Percentiles rank a stretch among this genome's conserved stretches.
Evolutionary conservation across 257 asterid genomes (phyloP).

Genomic region (Solanum lignicaule): DNA sequence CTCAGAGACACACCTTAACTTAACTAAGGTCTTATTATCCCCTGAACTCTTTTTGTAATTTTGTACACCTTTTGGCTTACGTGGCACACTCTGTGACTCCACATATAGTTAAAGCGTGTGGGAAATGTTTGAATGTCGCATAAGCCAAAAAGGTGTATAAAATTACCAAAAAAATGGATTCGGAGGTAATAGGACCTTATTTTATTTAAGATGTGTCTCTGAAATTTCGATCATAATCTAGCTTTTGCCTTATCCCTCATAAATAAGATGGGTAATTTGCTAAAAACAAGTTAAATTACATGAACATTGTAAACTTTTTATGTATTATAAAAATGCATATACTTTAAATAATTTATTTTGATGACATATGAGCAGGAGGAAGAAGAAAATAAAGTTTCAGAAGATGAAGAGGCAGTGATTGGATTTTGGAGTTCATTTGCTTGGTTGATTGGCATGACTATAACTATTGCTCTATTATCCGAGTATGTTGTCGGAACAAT

Average conservation of each 20-base stretch:
- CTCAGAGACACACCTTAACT: too few species aligned
- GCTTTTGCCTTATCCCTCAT: too few species aligned
- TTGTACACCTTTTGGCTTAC: too few species aligned
- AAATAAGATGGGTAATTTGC: background rate
- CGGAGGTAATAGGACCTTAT: too few species aligned
- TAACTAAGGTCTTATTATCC: too few species aligned
- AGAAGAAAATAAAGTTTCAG: background rate
- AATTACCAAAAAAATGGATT: too few species aligned
- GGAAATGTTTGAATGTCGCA: accelerated
- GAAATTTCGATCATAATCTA: too few species aligned
- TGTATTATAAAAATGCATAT: background rate
- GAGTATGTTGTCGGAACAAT: constrained; percentile 39
- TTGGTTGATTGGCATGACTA: constrained; percentile 31
- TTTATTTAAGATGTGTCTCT: too few species aligned
- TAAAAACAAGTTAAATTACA: background rate
- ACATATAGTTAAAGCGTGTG: too few species aligned
- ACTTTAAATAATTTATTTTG: background rate
- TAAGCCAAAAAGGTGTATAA: too few species aligned
- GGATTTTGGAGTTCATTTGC: constrained; percentile 33
- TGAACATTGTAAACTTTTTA: background rate
- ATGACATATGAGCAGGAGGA: background rate
- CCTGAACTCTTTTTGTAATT: too few species aligned
- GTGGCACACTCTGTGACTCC: too few species aligned
- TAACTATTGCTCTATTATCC: constrained; percentile 19
- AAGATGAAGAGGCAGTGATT: constrained; percentile 19